phyloP scores from a whole-genome alignment of 805 yeast species.

The Candida silvatica region DNA sequence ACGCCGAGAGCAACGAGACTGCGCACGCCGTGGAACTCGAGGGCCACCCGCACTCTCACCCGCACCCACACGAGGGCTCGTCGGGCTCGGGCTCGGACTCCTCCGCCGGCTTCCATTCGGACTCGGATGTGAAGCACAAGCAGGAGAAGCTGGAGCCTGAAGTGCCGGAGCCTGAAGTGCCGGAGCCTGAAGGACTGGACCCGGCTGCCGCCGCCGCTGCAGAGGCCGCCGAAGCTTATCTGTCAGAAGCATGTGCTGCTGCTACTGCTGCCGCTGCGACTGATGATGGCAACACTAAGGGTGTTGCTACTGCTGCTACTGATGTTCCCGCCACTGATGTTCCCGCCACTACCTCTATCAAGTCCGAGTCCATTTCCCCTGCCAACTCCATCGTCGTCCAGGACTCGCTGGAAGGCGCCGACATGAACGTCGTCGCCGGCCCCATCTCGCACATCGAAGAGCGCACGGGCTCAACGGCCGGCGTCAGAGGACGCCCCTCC shows the following conservation, averaged over 20 bases:
- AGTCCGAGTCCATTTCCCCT: not conserved
- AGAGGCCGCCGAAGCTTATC: too few species aligned
- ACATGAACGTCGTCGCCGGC: too few species aligned
- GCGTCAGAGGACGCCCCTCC: constrained; percentile 10
- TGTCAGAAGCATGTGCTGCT: too few species aligned
- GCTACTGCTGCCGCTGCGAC: too few species aligned
- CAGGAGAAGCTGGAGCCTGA: too few species aligned
- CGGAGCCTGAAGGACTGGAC: too few species aligned
- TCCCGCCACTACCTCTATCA: not conserved
- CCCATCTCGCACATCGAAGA: not conserved
- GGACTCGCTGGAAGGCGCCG: not conserved
- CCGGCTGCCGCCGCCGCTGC: not conserved
- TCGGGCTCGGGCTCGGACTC: not conserved
- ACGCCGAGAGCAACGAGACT: not conserved
- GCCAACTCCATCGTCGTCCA: not conserved
- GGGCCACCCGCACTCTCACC: not conserved
- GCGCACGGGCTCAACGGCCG: not conserved
- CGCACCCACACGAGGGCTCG: not conserved
- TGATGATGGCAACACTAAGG: too few species aligned
- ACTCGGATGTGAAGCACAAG: too few species aligned
- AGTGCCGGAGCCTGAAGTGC: too few species aligned
- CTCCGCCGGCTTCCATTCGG: not conserved
- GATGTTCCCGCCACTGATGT: too few species aligned
- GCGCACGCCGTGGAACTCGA: not conserved
- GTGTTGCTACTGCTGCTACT: too few species aligned